phyloP scores from a whole-genome alignment of 192 early-diverging fungal species.

The Coemansia nantahalensis region DNA sequence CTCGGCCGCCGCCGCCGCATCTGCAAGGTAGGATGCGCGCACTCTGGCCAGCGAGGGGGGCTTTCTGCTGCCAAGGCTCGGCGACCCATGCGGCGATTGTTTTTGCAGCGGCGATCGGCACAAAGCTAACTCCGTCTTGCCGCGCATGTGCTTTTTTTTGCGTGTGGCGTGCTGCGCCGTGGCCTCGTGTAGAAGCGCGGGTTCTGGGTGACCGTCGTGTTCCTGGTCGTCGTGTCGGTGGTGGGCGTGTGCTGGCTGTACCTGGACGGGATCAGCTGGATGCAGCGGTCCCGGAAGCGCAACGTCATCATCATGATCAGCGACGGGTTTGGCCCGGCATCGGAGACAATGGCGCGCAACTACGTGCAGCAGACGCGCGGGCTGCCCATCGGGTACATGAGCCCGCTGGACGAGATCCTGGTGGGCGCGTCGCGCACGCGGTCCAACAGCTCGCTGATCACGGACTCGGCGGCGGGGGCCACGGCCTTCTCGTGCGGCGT shows the following conservation, averaged over 20 bases:
- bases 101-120: not conserved
- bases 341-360: conserved; percentile 81
- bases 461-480: conserved; percentile 96
- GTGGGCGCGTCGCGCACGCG: conserved; percentile 92
- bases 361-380: conserved; percentile 69
- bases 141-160: not conserved
- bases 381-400: conserved; percentile 55
- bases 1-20: conserved; percentile 30
- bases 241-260: conserved; percentile 50
- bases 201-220: conserved; percentile 46
- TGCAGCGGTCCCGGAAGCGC: conserved; percentile 56
- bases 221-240: conserved; percentile 39
- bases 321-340: conserved; percentile 95
- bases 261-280: conserved; percentile 47
- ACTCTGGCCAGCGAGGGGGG: too few species aligned
- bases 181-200: conserved; percentile 40
- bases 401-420: conserved; percentile 65
- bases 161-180: too few species aligned
- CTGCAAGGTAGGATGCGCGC: conserved; percentile 45
- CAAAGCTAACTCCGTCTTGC: not conserved
- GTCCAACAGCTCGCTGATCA: conserved; percentile 76
- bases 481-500: conserved; percentile 90
- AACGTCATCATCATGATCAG: conserved; percentile 94
- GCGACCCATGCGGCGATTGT: not conserved
- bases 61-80: too few species aligned